Base-by-base conservation (phyloP, 208 protist species). In the Herpetomonas tarakana region DNA sequence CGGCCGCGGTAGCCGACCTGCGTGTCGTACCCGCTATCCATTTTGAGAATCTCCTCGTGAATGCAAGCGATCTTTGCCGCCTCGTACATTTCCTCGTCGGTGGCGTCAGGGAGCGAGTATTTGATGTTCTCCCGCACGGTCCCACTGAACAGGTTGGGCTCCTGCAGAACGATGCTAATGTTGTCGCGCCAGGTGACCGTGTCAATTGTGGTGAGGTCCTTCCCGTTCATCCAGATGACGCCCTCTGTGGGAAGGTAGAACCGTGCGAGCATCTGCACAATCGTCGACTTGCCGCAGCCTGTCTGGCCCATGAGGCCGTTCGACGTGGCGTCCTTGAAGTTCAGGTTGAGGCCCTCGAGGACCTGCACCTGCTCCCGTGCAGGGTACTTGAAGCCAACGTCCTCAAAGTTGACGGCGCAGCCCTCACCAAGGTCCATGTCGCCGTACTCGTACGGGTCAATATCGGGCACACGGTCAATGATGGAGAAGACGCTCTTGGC, bases 91-190 rank as follows among this genome's bases (percentile, higher is more conserved):
- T 95, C 74, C 45, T 81, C 77, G 47, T 88, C 84, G 1, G 68
- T 86, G n/a, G 83, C 76, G 31, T 58, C 74, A 11, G 41, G 52
- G 25, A 47, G 45, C 1, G 78, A 49, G 74, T 97, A 97, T 21
- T 58, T 55, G 54, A 98, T 97, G 76, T 98, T 98, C 18, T 97
- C 80, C 11, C 74, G 71, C 29, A 98, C 80, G 19, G 85, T 95
- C 9, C 81, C 87, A 29, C 69, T 80, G 73, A 98, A 98, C 2
- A 98, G 82, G 30, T 89, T 70, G 3, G 89, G 89, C 65, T 96
- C 86, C 74, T 96, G 86, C 62, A 88, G 60, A 29, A 94, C 83
- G 39, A 92, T 73, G 54, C 78, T 83, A 25, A 96, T 62, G 51
- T 86, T 75, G 49, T 66, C 22, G 14, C 85, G 88, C 78, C 91